These are phyloP conservation scores for Pythium dissotocum DNA, from an alignment of 352 stramenopile species.

Conservation along the genomic window DNA sequence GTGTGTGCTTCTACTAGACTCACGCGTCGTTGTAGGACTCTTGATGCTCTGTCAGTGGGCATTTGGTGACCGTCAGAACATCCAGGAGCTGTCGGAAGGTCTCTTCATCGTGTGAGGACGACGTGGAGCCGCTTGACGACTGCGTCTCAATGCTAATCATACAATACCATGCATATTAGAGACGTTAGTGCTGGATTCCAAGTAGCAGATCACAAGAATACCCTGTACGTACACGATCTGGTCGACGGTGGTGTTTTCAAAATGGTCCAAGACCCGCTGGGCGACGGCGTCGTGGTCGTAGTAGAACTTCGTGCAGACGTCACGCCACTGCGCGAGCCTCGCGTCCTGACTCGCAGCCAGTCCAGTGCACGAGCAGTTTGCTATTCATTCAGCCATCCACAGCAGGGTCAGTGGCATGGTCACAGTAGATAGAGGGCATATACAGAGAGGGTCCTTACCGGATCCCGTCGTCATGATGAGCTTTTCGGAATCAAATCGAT, in stretches of 20 bases:
- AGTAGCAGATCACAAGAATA: too few relatives aligned
- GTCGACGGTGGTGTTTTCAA: constrained; percentile 63
- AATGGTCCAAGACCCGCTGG: constrained; percentile 69
- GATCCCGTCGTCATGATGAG: not conserved
- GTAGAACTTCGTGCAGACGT: constrained; percentile 65
- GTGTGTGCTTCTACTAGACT: not conserved
- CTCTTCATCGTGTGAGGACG: not conserved
- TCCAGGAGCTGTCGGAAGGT: constrained; percentile 14
- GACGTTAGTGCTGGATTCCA: too few relatives aligned
- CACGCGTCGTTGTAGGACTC: constrained; percentile 22
- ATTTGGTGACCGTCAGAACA: constrained; percentile 12
- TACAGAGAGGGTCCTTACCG: not conserved
- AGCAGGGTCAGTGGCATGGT: not conserved
- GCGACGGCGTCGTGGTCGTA: constrained; percentile 53
- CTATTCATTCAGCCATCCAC: not conserved
- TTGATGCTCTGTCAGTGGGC: constrained; percentile 15
- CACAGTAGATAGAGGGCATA: not conserved
- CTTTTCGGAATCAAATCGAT: not conserved
- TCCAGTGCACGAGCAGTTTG: constrained; percentile 41
- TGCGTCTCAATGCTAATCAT: constrained; percentile 22
- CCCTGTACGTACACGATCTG: constrained; percentile 47
- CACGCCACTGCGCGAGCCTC: constrained; percentile 49
- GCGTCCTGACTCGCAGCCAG: constrained; percentile 28
- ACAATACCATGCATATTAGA: not conserved
- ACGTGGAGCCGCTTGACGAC: not conserved